These are phyloP conservation scores for Abrus precatorius DNA, from an alignment of 306 rosid species.

Conservation along the genomic window DNA sequence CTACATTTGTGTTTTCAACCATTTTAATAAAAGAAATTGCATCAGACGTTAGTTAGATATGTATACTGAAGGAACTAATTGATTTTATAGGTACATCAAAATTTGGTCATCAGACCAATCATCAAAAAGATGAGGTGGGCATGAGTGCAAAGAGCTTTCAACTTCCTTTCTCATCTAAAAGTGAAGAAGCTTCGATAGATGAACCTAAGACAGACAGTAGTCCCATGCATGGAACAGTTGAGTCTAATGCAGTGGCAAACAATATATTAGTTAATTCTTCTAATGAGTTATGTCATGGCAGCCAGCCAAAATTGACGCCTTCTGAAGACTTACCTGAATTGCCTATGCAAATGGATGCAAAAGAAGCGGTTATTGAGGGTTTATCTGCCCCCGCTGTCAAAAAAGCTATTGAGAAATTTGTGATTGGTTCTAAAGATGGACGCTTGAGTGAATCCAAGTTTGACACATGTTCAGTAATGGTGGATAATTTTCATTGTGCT, in stretches of 20 bases:
- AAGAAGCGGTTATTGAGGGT: slow-evolving; percentile 38
- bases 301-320: slow-evolving; percentile 39
- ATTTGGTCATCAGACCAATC: slow-evolving; percentile 30
- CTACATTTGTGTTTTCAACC: slow-evolving; percentile 8
- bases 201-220: slow-evolving; percentile 17
- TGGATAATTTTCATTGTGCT: slow-evolving; percentile 13
- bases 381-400: slow-evolving; percentile 43
- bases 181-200: slow-evolving; percentile 37
- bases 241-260: slow-evolving; percentile 38
- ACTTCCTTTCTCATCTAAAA: slow-evolving; percentile 43
- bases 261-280: slow-evolving; percentile 43
- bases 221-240: slow-evolving; percentile 39
- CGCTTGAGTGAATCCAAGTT: slow-evolving; percentile 19
- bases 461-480: background rate
- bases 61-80: slow-evolving; percentile 26
- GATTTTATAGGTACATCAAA: slow-evolving; percentile 51
- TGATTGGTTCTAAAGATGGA: slow-evolving; percentile 14
- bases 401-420: slow-evolving; percentile 41
- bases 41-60: background rate
- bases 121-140: slow-evolving; percentile 19
- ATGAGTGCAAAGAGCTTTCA: slow-evolving; percentile 16
- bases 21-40: background rate
- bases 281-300: slow-evolving; percentile 42
- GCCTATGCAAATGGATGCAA: slow-evolving; percentile 36
- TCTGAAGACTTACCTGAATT: slow-evolving; percentile 35